Conservation (phyloP, 441 rosid species). For the Populus hybrid region DNA sequence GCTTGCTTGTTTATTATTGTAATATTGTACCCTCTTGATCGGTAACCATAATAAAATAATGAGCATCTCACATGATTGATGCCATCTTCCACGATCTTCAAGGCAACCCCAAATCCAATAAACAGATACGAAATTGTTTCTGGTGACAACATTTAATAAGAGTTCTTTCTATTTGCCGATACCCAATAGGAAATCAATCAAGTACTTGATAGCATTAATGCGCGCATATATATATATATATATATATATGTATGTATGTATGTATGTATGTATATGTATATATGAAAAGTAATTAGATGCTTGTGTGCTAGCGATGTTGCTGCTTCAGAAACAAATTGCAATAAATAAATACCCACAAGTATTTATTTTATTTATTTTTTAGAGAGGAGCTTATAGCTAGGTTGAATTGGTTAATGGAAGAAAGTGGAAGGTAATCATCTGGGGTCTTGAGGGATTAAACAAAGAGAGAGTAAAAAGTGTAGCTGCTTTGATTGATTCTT, state of each 20-base stretch:
- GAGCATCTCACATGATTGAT: slow-evolving; percentile 26
- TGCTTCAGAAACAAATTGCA: too few relatives aligned
- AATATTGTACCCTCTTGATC: background rate
- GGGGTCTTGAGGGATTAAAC: background rate
- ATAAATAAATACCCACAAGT: too few relatives aligned
- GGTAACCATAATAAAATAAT: background rate
- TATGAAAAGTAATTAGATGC: too few relatives aligned
- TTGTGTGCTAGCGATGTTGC: too few relatives aligned
- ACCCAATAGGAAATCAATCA: background rate
- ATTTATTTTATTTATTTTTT: too few relatives aligned
- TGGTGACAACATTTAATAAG: background rate
- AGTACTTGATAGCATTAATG: background rate
- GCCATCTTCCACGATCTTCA: slow-evolving; percentile 30
- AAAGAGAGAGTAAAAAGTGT: background rate
- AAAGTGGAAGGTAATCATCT: background rate
- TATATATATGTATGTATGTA: too few relatives aligned
- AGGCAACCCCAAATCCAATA: slow-evolving; percentile 21
- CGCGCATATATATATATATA: background rate
- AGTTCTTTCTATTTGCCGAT: background rate
- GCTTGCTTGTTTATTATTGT: background rate
- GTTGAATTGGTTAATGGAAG: background rate
- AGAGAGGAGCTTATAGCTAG: too few relatives aligned
- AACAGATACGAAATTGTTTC: background rate
- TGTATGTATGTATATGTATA: too few relatives aligned
- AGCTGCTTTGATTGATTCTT: background rate